Evolutionary conservation across 306 rosid genomes (phyloP).

Genomic region (Albizia julibrissin): DNA sequence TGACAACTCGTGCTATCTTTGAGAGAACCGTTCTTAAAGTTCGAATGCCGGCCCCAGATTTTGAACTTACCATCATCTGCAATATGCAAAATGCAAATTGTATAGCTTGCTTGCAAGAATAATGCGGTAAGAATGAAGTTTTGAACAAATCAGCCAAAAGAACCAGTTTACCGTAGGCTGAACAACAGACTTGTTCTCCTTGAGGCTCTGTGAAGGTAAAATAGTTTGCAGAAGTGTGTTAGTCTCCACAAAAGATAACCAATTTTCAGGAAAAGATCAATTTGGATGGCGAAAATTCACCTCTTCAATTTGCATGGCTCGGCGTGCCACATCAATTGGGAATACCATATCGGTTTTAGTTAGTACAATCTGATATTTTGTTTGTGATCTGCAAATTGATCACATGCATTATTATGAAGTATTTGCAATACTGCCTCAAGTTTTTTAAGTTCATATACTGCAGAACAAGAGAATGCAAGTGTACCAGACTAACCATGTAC

Average conservation of each 20-base stretch:
- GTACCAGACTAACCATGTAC: constrained; percentile 39
- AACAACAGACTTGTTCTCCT: constrained; percentile 65
- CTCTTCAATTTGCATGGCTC: constrained; percentile 93
- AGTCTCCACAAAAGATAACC: constrained; percentile 29
- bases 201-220: constrained; percentile 59
- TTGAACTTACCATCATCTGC: constrained; percentile 95
- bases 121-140: background rate
- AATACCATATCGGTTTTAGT: constrained; percentile 81
- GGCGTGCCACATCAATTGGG: constrained; percentile 93
- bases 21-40: constrained; percentile 80
- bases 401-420: constrained; percentile 26
- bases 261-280: background rate
- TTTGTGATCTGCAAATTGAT: constrained; percentile 66
- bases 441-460: background rate
- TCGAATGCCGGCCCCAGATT: constrained; percentile 91
- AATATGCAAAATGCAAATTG: constrained; percentile 22
- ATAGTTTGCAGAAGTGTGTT: constrained; percentile 28
- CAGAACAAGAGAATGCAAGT: background rate
- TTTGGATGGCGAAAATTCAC: constrained; percentile 37
- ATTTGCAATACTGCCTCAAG: background rate
- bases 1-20: constrained; percentile 70
- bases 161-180: constrained; percentile 74
- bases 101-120: constrained; percentile 14
- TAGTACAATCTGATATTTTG: constrained; percentile 85
- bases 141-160: constrained; percentile 32